Conservation (phyloP, 108 stramenopile species). For the Cyclotella baltica region DNA sequence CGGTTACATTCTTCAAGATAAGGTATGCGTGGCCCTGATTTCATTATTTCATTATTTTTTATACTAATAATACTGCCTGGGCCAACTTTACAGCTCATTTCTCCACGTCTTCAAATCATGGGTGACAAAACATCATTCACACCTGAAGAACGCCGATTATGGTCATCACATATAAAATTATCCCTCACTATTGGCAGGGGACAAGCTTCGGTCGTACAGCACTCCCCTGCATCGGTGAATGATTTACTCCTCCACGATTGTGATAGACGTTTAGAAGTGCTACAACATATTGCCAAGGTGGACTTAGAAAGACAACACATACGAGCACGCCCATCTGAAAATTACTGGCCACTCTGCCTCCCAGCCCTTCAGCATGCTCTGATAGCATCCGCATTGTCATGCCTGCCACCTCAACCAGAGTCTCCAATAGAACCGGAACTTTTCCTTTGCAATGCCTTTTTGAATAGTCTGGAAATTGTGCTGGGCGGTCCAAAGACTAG, state of each 20-base stretch:
- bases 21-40: too few relatives aligned
- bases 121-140: not conserved
- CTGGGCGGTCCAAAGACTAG: conserved; percentile 9
- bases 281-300: conserved; percentile 21
- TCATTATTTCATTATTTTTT: too few relatives aligned
- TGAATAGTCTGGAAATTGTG: conserved; percentile 31
- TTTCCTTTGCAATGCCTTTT: conserved; percentile 27
- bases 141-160: conserved; percentile 18
- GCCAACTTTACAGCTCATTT: not conserved
- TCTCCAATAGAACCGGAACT: not conserved
- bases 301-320: conserved; percentile 9
- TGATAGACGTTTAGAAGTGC: conserved; percentile 25
- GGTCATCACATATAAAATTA: conserved; percentile 32
- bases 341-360: conserved; percentile 41
- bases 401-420: not conserved
- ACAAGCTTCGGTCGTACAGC: conserved; percentile 12
- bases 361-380: conserved; percentile 66
- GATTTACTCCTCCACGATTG: conserved; percentile 12
- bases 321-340: not conserved
- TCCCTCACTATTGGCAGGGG: conserved; percentile 40
- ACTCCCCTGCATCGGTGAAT: not conserved
- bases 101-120: conserved; percentile 6
- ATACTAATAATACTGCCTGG: not conserved
- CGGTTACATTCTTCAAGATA: conserved; percentile 37
- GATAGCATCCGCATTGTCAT: conserved; percentile 59